These are phyloP conservation scores for Pichia sp. DNA, from an alignment of 1,139 yeast genomes.

Conservation along the genomic window DNA sequence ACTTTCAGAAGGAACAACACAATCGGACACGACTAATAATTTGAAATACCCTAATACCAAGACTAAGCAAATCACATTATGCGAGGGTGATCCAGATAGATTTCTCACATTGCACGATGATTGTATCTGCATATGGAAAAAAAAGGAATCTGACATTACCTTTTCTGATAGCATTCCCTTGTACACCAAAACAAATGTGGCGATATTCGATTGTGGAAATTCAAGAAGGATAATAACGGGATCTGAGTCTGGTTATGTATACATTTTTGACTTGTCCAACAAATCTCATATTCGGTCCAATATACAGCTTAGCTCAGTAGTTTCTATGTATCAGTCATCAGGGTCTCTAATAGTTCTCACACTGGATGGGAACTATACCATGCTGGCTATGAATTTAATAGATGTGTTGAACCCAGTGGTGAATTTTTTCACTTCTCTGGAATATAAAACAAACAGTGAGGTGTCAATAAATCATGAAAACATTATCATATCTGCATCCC, in stretches of 20 bases:
- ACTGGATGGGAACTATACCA: constrained; percentile 13
- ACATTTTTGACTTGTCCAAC: neutral
- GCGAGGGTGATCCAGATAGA: neutral
- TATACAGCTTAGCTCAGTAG: constrained; percentile 10
- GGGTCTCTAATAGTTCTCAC: constrained; percentile 16
- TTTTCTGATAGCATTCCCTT: neutral
- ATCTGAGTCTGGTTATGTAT: constrained; percentile 9
- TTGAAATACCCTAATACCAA: constrained; percentile 5
- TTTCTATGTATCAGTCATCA: constrained; percentile 15
- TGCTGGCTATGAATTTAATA: constrained; percentile 14
- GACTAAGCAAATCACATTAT: constrained; percentile 3
- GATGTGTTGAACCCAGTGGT: constrained; percentile 8
- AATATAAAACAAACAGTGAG: neutral
- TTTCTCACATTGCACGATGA: constrained; percentile 15
- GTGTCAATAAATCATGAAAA: neutral
- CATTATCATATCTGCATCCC: constrained; percentile 18
- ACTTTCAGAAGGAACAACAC: neutral
- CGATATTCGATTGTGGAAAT: constrained; percentile 7
- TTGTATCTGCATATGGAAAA: constrained; percentile 14
- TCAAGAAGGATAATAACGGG: constrained; percentile 3
- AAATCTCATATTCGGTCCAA: constrained; percentile 1
- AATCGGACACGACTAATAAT: neutral
- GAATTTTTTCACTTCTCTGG: constrained; percentile 2
- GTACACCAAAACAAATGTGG: constrained; percentile 4
- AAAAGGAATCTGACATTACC: neutral